Evolutionary conservation across 495 filamentous ascomycete species (phyloP).

Genomic region (Aspergillus sclerotioniger): DNA sequence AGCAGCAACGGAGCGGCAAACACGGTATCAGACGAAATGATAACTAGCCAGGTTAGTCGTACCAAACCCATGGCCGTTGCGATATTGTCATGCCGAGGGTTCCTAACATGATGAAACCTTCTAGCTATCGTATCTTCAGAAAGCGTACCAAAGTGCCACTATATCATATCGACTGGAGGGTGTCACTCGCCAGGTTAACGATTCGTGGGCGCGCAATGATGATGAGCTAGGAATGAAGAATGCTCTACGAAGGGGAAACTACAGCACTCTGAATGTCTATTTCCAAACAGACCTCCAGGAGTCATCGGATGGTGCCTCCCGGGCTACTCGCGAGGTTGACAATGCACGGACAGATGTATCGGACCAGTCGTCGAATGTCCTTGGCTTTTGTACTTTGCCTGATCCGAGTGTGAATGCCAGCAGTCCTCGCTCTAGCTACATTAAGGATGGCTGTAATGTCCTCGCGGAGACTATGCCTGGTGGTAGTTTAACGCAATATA

Average conservation of each 20-base stretch:
- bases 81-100: neutral
- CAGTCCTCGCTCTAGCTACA: constrained; percentile 36
- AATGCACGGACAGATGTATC: constrained; percentile 12
- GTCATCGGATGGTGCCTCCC: constrained; percentile 21
- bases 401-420: constrained; percentile 34
- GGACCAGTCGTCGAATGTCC: constrained; percentile 32
- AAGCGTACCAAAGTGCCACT: constrained; percentile 39
- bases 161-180: constrained; percentile 61
- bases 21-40: constrained; percentile 40
- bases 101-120: neutral
- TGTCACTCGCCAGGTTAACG: constrained; percentile 70
- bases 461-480: constrained; percentile 52
- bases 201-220: constrained; percentile 61
- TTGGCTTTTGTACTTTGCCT: constrained; percentile 52
- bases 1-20: constrained; percentile 32
- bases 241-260: constrained; percentile 54
- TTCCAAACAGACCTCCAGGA: constrained; percentile 49
- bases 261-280: constrained; percentile 51
- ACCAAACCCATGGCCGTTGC: neutral
- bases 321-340: constrained; percentile 1
- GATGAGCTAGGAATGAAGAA: constrained; percentile 64
- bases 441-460: constrained; percentile 53
- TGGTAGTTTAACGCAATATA: constrained; percentile 42
- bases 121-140: constrained; percentile 43
- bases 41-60: constrained; percentile 40